Percentiles rank a stretch among this genome's conserved stretches.
Evolutionary conservation across 1,284 basidiomycete genomes (phyloP).

Genomic region (Salmacisia buchloeana): DNA sequence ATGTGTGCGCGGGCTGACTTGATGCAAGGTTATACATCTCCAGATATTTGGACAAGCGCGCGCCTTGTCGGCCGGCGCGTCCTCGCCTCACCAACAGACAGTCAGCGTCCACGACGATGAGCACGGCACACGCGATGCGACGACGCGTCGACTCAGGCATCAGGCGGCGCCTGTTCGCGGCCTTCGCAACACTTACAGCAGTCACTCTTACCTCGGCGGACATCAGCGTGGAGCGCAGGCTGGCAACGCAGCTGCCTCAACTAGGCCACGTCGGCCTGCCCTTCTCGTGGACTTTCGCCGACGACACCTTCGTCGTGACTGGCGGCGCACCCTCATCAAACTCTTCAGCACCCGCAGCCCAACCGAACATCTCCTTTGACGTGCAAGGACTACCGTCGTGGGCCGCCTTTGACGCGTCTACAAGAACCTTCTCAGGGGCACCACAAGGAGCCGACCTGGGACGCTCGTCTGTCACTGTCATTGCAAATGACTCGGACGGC

Average conservation of each 20-base stretch:
- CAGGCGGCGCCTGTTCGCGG: too few species aligned
- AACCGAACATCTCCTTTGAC: background rate
- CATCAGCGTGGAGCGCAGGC: background rate
- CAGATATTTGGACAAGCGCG: too few species aligned
- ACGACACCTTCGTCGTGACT: conserved; percentile 29
- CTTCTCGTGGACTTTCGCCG: conserved; percentile 36
- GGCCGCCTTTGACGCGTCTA: conserved; percentile 32
- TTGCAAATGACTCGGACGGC: conserved; percentile 8
- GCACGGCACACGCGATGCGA: too few species aligned
- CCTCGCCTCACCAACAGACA: too few species aligned
- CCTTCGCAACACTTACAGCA: too few species aligned
- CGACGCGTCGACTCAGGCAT: too few species aligned
- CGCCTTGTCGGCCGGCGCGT: too few species aligned
- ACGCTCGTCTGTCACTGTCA: conserved; percentile 10
- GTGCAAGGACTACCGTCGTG: conserved; percentile 31
- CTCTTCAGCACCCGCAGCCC: conserved; percentile 9
- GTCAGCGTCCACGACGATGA: too few species aligned
- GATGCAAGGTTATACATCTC: too few species aligned
- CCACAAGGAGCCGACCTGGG: conserved; percentile 19
- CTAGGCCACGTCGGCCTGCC: conserved; percentile 34
- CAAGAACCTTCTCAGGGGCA: conserved; percentile 29
- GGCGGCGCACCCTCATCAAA: conserved; percentile 20
- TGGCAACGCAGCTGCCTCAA: conserved; percentile 29
- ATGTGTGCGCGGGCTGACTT: too few species aligned
- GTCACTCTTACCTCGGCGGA: background rate